A percentile compares a stretch with the other conserved stretches of the same genome.
Evolutionary conservation across 495 filamentous ascomycete genomes (phyloP).

Genomic region (Podospora sp.): DNA sequence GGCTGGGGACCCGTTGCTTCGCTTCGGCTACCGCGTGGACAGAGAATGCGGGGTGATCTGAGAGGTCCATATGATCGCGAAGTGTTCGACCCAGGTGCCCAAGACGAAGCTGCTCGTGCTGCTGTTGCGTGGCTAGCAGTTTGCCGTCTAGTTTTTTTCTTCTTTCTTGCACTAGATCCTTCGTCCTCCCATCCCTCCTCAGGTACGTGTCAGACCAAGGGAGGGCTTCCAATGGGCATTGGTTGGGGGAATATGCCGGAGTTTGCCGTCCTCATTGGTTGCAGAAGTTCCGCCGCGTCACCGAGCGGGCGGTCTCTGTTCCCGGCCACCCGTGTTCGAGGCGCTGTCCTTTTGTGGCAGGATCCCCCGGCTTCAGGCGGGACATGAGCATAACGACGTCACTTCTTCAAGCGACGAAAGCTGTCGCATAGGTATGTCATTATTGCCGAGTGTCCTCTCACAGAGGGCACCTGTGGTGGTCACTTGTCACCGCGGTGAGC

Average conservation of each 20-base stretch:
- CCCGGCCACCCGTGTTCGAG: background rate
- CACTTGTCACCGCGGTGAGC: background rate
- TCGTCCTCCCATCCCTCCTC: no score
- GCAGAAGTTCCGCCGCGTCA: background rate
- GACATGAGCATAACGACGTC: background rate
- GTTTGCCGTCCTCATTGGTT: background rate
- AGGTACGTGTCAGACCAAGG: no score
- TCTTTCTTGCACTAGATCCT: no score
- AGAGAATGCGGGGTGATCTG: background rate
- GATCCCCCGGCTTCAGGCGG: background rate
- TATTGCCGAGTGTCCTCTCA: background rate
- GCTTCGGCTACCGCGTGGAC: background rate
- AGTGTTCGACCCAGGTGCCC: no score
- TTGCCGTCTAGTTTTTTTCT: no score
- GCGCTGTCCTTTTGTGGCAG: background rate
- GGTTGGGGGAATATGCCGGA: background rate
- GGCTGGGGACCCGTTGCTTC: background rate
- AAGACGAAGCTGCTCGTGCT: background rate
- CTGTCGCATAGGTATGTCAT: background rate
- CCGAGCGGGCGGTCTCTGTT: background rate
- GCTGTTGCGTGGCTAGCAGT: no score
- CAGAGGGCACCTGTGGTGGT: background rate
- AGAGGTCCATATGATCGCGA: no score
- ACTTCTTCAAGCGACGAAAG: background rate
- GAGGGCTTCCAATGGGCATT: background rate